These are phyloP conservation scores for Barnettozyma botsteinii DNA, from an alignment of 805 yeast genomes.

Conservation along the genomic window DNA sequence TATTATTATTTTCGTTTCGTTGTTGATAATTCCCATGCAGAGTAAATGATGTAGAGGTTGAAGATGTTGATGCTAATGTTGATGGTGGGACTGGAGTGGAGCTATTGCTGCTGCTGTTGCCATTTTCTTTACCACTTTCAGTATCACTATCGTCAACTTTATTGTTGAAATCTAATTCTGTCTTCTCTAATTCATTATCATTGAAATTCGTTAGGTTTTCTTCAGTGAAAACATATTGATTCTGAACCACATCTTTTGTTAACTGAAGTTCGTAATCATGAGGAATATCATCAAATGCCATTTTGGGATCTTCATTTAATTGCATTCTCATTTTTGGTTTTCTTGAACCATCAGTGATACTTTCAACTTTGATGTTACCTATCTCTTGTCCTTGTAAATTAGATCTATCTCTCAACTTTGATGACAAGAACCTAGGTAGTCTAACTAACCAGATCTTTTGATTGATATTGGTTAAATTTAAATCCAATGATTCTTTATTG, in stretches of 20 bases:
- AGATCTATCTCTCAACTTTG: constrained; percentile 65
- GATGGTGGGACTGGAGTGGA: neutral
- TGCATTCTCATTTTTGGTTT: constrained; percentile 47
- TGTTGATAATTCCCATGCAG: constrained; percentile 22
- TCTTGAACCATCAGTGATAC: constrained; percentile 10
- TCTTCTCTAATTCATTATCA: constrained; percentile 29
- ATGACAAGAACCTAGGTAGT: constrained; percentile 81
- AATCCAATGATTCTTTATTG: constrained; percentile 65
- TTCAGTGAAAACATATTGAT: constrained; percentile 85
- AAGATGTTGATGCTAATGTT: neutral
- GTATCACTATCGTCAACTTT: neutral
- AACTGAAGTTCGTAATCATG: constrained; percentile 77
- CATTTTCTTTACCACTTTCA: neutral
- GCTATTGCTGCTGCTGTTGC: neutral
- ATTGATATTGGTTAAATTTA: constrained; percentile 55
- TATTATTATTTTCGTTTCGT: constrained; percentile 9
- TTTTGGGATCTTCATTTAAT: constrained; percentile 36
- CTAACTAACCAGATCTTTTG: constrained; percentile 91
- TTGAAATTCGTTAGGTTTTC: constrained; percentile 61
- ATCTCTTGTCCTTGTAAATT: constrained; percentile 65
- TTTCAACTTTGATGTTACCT: constrained; percentile 61
- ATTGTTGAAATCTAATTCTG: constrained; percentile 21
- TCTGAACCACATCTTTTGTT: constrained; percentile 73
- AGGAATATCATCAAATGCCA: constrained; percentile 49
- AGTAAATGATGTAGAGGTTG: neutral